A percentile compares a stretch with the other conserved stretches of the same genome.
These are phyloP conservation scores for Lipomyces lipofer DNA, from an alignment of 805 yeast genomes.

Conservation along the genomic window DNA sequence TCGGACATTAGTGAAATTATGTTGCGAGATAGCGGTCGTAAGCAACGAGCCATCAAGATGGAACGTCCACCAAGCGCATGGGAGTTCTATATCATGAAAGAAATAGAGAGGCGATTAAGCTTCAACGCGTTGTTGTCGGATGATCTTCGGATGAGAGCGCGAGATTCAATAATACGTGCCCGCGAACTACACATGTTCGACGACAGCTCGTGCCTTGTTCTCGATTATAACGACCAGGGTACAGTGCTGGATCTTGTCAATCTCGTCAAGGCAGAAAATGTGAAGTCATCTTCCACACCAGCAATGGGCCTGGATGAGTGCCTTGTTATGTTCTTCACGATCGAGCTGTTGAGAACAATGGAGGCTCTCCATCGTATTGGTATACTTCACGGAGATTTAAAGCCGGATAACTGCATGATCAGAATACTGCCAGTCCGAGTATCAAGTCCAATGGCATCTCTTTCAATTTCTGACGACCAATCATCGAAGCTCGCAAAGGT, in stretches of 20 bases:
- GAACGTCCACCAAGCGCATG: conserved; percentile 70
- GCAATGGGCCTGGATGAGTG: conserved; percentile 52
- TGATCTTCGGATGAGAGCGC: conserved; percentile 28
- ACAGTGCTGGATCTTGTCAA: conserved; percentile 71
- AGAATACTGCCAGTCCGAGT: conserved; percentile 44
- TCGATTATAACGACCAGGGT: conserved; percentile 69
- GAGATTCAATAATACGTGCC: conserved; percentile 51
- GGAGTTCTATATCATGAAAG: conserved; percentile 76
- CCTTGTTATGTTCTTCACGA: conserved; percentile 60
- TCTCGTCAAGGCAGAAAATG: conserved; percentile 41
- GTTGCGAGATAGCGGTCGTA: conserved; percentile 42
- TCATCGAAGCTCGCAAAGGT: too few species aligned
- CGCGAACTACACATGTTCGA: conserved; percentile 54
- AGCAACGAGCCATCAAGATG: conserved; percentile 68
- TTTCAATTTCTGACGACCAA: conserved; percentile 18
- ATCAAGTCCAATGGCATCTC: conserved; percentile 16
- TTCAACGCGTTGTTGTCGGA: conserved; percentile 19
- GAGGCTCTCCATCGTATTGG: conserved; percentile 63
- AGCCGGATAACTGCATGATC: conserved; percentile 84
- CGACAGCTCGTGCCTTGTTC: conserved; percentile 68
- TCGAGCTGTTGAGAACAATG: conserved; percentile 61
- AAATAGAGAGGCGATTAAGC: conserved; percentile 49
- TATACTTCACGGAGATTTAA: conserved; percentile 81
- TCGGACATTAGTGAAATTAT: conserved; percentile 12
- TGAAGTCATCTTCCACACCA: conserved; percentile 19